Evolutionary conservation across 176 grass and related monocot genomes (phyloP), one percentile per base, ranked within the genome.

Genomic region (Oryza punctata): DNA sequence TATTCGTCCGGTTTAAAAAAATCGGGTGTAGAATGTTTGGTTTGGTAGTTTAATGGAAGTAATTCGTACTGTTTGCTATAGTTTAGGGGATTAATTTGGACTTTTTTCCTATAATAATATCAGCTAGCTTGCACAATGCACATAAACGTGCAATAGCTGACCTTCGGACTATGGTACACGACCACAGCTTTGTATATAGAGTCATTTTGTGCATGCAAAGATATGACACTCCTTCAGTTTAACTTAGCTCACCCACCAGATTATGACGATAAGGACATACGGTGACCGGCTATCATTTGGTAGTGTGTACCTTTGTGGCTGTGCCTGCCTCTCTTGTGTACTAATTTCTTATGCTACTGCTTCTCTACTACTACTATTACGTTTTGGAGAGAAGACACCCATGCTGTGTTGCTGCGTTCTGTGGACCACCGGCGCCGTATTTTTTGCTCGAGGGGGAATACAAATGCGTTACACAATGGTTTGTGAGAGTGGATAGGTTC

Each of bases 241-340:
- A 19, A 24, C 29, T 21, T 11, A 52, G 13, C 32, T 12, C 60
- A 43, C 69, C 69, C 25, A 82, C 37, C 37, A 27, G 12, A 24
- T 47, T 35, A 73, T 49, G 26, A 82, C 65, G 38, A 61, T n/a
- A n/a, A n/a, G n/a, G n/a, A n/a, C n/a, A n/a, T 61, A 60, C 30
- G 19, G 28, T 21, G 32, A 41, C 29, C 1, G 0, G 32, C 9
- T 7, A 81, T 71, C 4, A 44, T 70, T 54, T 18, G 32, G 25
- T 23, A 35, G 33, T 35, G 33, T 35, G 33, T 35, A 35, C 33
- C 33, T 35, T 35, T 6, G 33, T 35, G 33, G 33, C 5, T 35
- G 28, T 35, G 33, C 5, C 33, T 35, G 33, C 33, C 33, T 35
- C 33, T 35, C 5, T 35, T 35, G 33, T 35, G 33, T 35, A 35